Conservation (phyloP, 2,329 filamentous ascomycete genomes). For the Phoma sp. region DNA sequence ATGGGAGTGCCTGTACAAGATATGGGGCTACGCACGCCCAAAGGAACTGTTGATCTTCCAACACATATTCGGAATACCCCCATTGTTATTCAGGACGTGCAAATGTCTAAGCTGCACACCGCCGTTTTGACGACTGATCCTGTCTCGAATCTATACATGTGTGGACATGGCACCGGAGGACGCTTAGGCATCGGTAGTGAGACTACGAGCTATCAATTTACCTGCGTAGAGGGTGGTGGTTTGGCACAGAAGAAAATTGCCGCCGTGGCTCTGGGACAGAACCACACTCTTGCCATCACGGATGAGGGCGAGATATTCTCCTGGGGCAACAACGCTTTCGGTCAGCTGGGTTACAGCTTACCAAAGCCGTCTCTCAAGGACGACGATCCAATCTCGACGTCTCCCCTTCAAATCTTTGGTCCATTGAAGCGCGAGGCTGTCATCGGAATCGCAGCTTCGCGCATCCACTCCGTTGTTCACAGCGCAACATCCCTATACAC, state of each 20-base stretch:
- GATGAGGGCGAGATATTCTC: slow-evolving; percentile 90
- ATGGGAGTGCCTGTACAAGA: slow-evolving; percentile 43
- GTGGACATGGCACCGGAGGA: slow-evolving; percentile 88
- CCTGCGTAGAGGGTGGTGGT: slow-evolving; percentile 77
- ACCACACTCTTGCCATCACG: slow-evolving; percentile 86
- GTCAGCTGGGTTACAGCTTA: slow-evolving; percentile 84
- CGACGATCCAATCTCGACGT: slow-evolving; percentile 81
- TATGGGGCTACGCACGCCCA: slow-evolving; percentile 34
- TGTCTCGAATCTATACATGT: slow-evolving; percentile 89
- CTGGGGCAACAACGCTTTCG: slow-evolving; percentile 88
- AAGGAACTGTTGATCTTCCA: slow-evolving; percentile 66
- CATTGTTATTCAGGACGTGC: slow-evolving; percentile 78
- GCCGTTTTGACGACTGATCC: slow-evolving; percentile 87
- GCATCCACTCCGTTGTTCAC: slow-evolving; percentile 89
- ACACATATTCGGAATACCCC: slow-evolving; percentile 74
- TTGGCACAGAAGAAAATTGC: slow-evolving; percentile 76
- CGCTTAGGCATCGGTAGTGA: slow-evolving; percentile 89
- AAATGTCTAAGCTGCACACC: slow-evolving; percentile 90
- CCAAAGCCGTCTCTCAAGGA: slow-evolving; percentile 72
- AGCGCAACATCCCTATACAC: slow-evolving; percentile 83
- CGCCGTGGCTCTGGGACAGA: slow-evolving; percentile 85
- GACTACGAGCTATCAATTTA: slow-evolving; percentile 84
- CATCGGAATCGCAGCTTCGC: slow-evolving; percentile 83
- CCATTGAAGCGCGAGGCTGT: slow-evolving; percentile 85
- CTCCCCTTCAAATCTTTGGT: slow-evolving; percentile 89